Conservation (phyloP, 106 monocot genomes). For the Acorus gramineus region DNA sequence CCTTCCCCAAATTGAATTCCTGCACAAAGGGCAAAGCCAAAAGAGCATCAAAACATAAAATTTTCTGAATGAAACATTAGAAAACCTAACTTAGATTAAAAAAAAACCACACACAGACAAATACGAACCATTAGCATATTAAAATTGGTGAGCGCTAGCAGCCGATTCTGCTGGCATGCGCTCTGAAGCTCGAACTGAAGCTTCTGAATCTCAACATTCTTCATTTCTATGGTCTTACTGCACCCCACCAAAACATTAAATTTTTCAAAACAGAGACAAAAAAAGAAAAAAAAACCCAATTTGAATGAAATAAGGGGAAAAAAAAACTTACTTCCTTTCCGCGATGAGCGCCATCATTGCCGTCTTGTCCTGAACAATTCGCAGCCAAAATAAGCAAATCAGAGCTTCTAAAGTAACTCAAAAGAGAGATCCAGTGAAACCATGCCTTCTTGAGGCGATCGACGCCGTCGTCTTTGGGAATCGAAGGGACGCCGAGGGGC, state of each 20-base stretch:
- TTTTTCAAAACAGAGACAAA: neutral
- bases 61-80: neutral
- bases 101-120: neutral
- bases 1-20: conserved; percentile 45
- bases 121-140: conserved; percentile 49
- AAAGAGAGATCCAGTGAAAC: neutral
- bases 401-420: neutral
- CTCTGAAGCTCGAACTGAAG: conserved; percentile 28
- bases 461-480: conserved; percentile 16
- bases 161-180: conserved; percentile 44
- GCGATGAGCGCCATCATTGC: conserved; percentile 31
- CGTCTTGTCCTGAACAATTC: conserved; percentile 38
- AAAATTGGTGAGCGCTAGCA: conserved; percentile 54
- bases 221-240: conserved; percentile 46
- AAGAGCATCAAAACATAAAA: neutral
- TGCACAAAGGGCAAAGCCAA: conserved; percentile 9
- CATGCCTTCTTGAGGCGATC: conserved; percentile 20
- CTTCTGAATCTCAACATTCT: conserved; percentile 43
- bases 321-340: conserved; percentile 42
- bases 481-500: neutral
- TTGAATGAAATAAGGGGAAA: neutral
- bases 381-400: neutral
- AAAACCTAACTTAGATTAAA: conserved; percentile 1
- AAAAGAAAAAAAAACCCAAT: neutral
- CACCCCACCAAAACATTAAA: conserved; percentile 6